Evolutionary conservation across 129 eudicot genomes (phyloP), one percentile per base, ranked within the genome.

Genomic region (Saussurea involucrata): DNA sequence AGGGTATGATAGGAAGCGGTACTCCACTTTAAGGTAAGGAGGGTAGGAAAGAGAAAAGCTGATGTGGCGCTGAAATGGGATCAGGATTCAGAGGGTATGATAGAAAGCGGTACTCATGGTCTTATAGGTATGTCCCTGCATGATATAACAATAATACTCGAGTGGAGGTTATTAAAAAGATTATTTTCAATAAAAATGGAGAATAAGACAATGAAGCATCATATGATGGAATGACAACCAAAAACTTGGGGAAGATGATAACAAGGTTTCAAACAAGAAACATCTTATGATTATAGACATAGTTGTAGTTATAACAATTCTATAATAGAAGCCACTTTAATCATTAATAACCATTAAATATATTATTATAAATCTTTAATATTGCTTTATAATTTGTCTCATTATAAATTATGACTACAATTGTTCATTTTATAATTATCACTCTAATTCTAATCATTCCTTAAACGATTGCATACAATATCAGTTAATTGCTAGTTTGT

Each of bases 261-360:
- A 68, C 81, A 77, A 77, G 28, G 69, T 55, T 29, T 68, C 75
- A 77, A 77, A 69, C 81, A 77, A 68, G 75, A 77, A 67, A 77
- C 75, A 68, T 57, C 81, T 33, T 68, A 17, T 25, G 61, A 68
- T 57, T 49, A 4, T 15, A 46, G 21, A 49, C 75, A 77, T 68
- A 21, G 81, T 29, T 76, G 81, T 29, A 24, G 12, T 68, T 49
- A 49, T 21, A 24, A 77, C 69, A 77, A 24, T 22, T 36, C 75
- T 58, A 57, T 24, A 53, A 53, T 53, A 36, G 20, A 77, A 17
- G 22, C 64, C 8, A 32, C 28, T n/a, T 75, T 40, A 15, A 61
- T 65, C 28, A 27, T 17, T 60, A n/a, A 75, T 63, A 18, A 60
- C 33, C 5, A 37, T 2, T 12, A 37, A 25, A 10, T 44, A 11